These are phyloP conservation scores for Linderniella brevidens DNA, from an alignment of 257 asterid genomes.

Conservation along the genomic window DNA sequence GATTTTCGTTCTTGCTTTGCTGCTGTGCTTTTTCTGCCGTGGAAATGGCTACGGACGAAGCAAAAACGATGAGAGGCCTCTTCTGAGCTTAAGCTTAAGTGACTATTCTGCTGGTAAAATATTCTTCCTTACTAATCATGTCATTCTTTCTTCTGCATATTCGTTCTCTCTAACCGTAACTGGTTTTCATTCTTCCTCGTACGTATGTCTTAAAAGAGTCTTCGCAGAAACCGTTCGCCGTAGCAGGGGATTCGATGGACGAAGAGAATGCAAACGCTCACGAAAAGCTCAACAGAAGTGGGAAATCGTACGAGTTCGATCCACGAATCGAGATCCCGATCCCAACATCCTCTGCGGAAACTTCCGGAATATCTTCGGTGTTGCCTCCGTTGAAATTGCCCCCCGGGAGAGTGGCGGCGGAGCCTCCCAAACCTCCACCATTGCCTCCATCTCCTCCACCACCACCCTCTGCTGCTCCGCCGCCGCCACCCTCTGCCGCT, in stretches of 20 bases:
- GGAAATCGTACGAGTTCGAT: slow-evolving; percentile 17
- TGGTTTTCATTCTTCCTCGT: slow-evolving; percentile 12
- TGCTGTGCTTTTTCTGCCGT: slow-evolving; percentile 41
- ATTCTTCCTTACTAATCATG: slow-evolving; percentile 1
- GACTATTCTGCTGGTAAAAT: slow-evolving; percentile 50
- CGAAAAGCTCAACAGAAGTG: slow-evolving; percentile 16
- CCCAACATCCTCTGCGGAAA: slow-evolving; percentile 18
- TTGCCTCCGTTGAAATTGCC: slow-evolving; percentile 68
- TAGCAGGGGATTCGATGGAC: slow-evolving; percentile 20
- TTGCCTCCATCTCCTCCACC: slow-evolving; percentile 15
- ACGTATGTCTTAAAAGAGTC: slow-evolving; percentile 26
- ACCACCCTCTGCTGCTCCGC: slow-evolving; percentile 19
- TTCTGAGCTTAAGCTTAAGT: slow-evolving; percentile 62
- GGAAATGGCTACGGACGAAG: slow-evolving; percentile 22
- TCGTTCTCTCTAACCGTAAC: slow-evolving; percentile 3
- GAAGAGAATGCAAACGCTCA: slow-evolving; percentile 26
- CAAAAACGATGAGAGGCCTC: slow-evolving; percentile 62
- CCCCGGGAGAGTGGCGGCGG: slow-evolving; percentile 40
- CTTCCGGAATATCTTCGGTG: slow-evolving; percentile 20
- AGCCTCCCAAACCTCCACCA: slow-evolving; percentile 20
- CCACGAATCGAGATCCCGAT: slow-evolving; percentile 26
- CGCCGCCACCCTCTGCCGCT: slow-evolving; percentile 18
- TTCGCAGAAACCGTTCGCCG: slow-evolving; percentile 27
- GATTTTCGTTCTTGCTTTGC: slow-evolving; percentile 23
- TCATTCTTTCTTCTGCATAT: background rate